Conservation (phyloP, 805 yeast species). For the Suhomyces pyralidae region DNA sequence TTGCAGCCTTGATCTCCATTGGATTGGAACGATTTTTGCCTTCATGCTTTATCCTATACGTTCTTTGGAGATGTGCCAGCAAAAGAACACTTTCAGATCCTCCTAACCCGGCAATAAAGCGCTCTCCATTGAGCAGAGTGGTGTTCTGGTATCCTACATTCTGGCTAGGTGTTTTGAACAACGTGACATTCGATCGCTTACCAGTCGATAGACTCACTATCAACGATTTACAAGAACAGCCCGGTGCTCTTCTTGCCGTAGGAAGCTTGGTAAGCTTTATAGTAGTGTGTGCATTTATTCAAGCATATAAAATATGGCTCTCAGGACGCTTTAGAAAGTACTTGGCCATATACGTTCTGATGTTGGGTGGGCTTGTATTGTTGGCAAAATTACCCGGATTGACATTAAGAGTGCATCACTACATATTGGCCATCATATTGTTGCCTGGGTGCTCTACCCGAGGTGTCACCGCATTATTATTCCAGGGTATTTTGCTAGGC, state of each 20-base stretch:
- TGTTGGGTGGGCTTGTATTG: constrained; percentile 42
- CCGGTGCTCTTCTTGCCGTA: constrained; percentile 73
- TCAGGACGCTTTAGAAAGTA: constrained; percentile 66
- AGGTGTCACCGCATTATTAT: constrained; percentile 65
- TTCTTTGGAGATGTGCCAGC: constrained; percentile 60
- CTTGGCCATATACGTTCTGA: constrained; percentile 48
- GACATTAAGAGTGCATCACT: constrained; percentile 75
- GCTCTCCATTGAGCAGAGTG: constrained; percentile 43
- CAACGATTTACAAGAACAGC: constrained; percentile 66
- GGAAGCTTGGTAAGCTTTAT: constrained; percentile 47
- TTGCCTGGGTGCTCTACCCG: constrained; percentile 82
- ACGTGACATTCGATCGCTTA: constrained; percentile 80
- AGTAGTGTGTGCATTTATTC: constrained; percentile 55
- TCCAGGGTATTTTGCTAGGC: constrained; percentile 85
- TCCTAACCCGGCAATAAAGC: constrained; percentile 4
- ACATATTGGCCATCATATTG: constrained; percentile 69
- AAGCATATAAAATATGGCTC: constrained; percentile 77
- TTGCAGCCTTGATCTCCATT: constrained; percentile 62
- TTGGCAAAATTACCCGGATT: constrained; percentile 60
- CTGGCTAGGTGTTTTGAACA: constrained; percentile 83
- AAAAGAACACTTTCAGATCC: constrained; percentile 42
- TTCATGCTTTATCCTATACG: constrained; percentile 63
- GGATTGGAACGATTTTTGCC: constrained; percentile 79
- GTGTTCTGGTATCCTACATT: constrained; percentile 74
- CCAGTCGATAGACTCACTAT: constrained; percentile 83